Conservation (phyloP, 805 yeast genomes). For the Candida coquimbonensis region DNA sequence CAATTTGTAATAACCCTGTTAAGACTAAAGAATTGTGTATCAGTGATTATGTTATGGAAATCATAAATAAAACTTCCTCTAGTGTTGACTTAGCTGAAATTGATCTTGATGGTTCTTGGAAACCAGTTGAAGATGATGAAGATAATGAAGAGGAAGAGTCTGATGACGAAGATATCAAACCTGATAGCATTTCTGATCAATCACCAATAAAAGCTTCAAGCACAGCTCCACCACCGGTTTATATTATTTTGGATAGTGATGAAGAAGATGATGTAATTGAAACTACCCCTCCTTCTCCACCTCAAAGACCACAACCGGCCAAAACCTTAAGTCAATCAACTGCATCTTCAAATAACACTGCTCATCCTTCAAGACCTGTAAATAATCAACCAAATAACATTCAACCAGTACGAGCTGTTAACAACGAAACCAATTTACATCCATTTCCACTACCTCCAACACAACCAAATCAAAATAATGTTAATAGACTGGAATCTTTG, state of each 20-base stretch:
- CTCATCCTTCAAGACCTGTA: too few relatives aligned
- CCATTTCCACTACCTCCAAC: too few relatives aligned
- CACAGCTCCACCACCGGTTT: slow-evolving; percentile 28
- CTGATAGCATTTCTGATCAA: not conserved
- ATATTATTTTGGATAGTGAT: slow-evolving; percentile 46
- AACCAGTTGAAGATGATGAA: slow-evolving; percentile 25
- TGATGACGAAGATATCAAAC: not conserved
- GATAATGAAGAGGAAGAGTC: slow-evolving; percentile 10
- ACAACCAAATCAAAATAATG: too few relatives aligned
- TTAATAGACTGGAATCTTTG: too few relatives aligned
- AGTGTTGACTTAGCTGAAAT: slow-evolving; percentile 63
- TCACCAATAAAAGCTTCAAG: slow-evolving; percentile 5
- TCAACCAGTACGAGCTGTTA: too few relatives aligned
- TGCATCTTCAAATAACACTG: not conserved
- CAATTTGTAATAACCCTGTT: slow-evolving; percentile 58
- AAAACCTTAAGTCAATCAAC: not conserved
- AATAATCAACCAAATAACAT: too few relatives aligned
- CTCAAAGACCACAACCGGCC: not conserved
- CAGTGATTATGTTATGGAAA: slow-evolving; percentile 66
- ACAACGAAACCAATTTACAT: too few relatives aligned
- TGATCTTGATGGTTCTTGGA: slow-evolving; percentile 72
- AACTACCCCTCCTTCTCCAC: not conserved
- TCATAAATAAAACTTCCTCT: slow-evolving; percentile 45
- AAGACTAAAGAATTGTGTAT: slow-evolving; percentile 54
- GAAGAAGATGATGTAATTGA: slow-evolving; percentile 23